Conservation (phyloP, 257 asterid species). For the Plantago elongata region DNA sequence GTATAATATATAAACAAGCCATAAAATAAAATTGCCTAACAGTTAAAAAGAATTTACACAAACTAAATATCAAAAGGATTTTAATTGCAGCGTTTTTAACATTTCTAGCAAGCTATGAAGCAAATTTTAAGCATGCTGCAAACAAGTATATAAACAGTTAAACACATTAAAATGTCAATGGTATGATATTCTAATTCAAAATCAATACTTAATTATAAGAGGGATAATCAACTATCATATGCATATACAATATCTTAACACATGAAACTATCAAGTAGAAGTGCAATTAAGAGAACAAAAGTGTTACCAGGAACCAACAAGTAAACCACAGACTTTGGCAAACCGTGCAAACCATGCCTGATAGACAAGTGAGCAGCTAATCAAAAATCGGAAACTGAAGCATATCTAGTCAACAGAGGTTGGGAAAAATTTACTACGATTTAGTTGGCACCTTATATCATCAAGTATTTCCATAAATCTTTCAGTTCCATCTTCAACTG, state of each 20-base stretch:
- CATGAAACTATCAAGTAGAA: not conserved
- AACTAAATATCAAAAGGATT: not conserved
- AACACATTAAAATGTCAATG: too few species aligned
- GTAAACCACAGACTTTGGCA: conserved; percentile 86
- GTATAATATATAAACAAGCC: not conserved
- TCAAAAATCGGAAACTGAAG: conserved; percentile 18
- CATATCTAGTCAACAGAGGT: conserved; percentile 6
- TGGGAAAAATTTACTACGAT: conserved; percentile 2
- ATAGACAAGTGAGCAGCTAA: conserved; percentile 22
- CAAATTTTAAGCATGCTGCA: not conserved
- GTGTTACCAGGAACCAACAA: conserved; percentile 90
- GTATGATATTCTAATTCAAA: not conserved
- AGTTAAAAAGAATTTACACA: not conserved
- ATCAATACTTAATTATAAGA: too few species aligned
- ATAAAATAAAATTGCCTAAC: conserved; percentile 2
- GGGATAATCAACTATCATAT: too few species aligned
- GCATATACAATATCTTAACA: too few species aligned
- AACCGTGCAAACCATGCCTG: conserved; percentile 89
- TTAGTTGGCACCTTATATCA: conserved; percentile 55
- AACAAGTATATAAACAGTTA: not conserved
- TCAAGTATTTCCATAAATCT: conserved; percentile 72
- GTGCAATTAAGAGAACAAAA: conserved; percentile 14
- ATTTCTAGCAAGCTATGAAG: conserved; percentile 3
- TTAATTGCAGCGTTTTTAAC: conserved; percentile 5
- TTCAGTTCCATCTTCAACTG: conserved; percentile 82